phyloP scores from a whole-genome alignment of 768 basidiomycete genomes.

The Boletus coccyginus region DNA sequence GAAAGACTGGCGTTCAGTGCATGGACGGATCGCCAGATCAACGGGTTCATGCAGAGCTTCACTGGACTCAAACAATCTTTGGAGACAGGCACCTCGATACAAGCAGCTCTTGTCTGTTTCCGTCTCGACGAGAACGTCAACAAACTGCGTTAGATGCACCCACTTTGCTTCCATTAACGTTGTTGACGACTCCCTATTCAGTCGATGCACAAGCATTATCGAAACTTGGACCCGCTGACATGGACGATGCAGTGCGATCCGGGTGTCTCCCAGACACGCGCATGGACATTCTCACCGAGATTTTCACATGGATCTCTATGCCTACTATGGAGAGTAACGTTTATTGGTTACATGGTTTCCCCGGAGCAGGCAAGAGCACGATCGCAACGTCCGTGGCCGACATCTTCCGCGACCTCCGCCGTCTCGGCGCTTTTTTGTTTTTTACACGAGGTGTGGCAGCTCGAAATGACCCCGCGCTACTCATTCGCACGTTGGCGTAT shows the following conservation, averaged over 20 bases:
- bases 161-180: neutral
- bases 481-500: slow-evolving; percentile 35
- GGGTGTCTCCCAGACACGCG: slow-evolving; percentile 33
- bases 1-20: slow-evolving; percentile 15
- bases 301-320: slow-evolving; percentile 23
- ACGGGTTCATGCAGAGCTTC: slow-evolving; percentile 21
- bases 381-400: slow-evolving; percentile 36
- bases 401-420: slow-evolving; percentile 29
- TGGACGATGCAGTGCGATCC: slow-evolving; percentile 24
- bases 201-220: slow-evolving; percentile 20
- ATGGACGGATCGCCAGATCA: slow-evolving; percentile 22
- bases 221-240: slow-evolving; percentile 29
- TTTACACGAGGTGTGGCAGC: slow-evolving; percentile 32
- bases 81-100: slow-evolving; percentile 23
- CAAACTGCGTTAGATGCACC: slow-evolving; percentile 20
- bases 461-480: slow-evolving; percentile 27
- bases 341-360: slow-evolving; percentile 36
- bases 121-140: slow-evolving; percentile 28
- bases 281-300: slow-evolving; percentile 26
- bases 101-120: slow-evolving; percentile 26
- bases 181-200: slow-evolving; percentile 3
- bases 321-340: slow-evolving; percentile 22
- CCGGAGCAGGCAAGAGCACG: slow-evolving; percentile 37
- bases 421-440: slow-evolving; percentile 36
- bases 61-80: slow-evolving; percentile 25